Evolutionary conservation across 2,329 filamentous ascomycete species (phyloP), one percentile per base, ranked within the genome.

Genomic region (Thyridium curvatum): DNA sequence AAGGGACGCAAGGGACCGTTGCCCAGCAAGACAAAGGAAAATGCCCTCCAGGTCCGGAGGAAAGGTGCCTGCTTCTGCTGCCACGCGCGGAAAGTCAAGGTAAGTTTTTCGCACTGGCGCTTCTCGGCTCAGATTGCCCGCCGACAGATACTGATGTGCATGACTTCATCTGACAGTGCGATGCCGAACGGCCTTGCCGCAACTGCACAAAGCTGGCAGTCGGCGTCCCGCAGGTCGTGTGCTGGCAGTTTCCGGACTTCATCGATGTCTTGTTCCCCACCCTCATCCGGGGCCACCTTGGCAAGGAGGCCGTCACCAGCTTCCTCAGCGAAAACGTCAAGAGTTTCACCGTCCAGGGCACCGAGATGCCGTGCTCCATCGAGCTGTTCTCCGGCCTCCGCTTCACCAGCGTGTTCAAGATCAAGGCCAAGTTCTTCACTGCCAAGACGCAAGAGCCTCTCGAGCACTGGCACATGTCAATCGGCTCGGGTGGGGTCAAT

Each of bases 201-300:
- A 76, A 70, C 57, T 79, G 74, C 61, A 66, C 63, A 47, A 73
- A 74, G 54, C 63, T 77, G 38, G 63, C 65, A 38, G 52, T 61
- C 2, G 58, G 65, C 36, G 61, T 76, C 12, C 73, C 74, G 2
- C 69, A 74, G 48, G 66, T 72, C 15, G 62, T 79, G 17, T 79
- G 74, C 57, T 78, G 74, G 74, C 72, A 73, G 51, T 78, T 79
- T 42, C 62, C 66, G 31, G 73, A 78, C 50, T 79, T 79, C 42
- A 44, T 71, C 8, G 60, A 62, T 0, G 61, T 71, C 3, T 49
- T 79, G 18, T 77, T 78, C 40, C 74, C 74, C 4, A 58, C 59
- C 8, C 68, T 76, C 40, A 67, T 77, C 29, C 62, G 73, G 7
- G 51, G 51, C 0, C 74, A 78, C 50, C 66, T 79, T 42, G 58